Evolutionary conservation across 345 rosid genomes (phyloP).

Genomic region (Lumnitzera racemosa): DNA sequence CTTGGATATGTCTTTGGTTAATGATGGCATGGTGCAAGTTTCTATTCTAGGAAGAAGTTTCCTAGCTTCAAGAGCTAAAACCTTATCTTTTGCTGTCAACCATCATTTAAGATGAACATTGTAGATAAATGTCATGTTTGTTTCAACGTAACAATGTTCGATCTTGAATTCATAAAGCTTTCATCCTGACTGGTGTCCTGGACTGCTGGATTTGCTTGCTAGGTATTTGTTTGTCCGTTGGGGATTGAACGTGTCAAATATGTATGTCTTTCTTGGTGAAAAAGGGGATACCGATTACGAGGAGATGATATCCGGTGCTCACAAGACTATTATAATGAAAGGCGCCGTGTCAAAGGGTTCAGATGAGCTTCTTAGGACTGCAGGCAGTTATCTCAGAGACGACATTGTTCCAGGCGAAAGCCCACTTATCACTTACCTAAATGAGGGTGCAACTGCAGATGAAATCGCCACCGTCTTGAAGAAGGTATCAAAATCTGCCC

Average conservation of each 20-base stretch:
- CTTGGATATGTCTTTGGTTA: no score
- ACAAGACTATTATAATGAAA: conserved; percentile 65
- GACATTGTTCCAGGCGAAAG: conserved; percentile 69
- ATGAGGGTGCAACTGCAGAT: conserved; percentile 31
- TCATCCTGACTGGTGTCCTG: no score
- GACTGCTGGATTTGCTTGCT: neutral
- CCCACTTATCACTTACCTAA: conserved; percentile 42
- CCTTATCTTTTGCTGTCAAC: no score
- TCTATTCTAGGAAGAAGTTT: no score
- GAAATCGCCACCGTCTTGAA: conserved; percentile 53
- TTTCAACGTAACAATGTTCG: no score
- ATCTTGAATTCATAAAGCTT: no score
- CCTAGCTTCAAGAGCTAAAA: no score
- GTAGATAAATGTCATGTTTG: no score
- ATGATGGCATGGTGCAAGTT: no score
- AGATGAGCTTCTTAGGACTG: conserved; percentile 50
- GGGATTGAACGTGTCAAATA: conserved; percentile 78
- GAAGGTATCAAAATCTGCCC: conserved; percentile 33
- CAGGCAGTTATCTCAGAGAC: conserved; percentile 38
- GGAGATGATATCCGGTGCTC: conserved; percentile 76
- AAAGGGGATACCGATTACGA: conserved; percentile 84
- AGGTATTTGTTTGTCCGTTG: conserved; percentile 93
- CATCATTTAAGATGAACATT: no score
- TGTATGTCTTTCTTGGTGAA: conserved; percentile 83
- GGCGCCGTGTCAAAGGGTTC: conserved; percentile 53